Percentiles rank a stretch among this genome's conserved stretches.
phyloP scores from a whole-genome alignment of 2,329 filamentous ascomycete genomes.

The Exophiala aquamarina region DNA sequence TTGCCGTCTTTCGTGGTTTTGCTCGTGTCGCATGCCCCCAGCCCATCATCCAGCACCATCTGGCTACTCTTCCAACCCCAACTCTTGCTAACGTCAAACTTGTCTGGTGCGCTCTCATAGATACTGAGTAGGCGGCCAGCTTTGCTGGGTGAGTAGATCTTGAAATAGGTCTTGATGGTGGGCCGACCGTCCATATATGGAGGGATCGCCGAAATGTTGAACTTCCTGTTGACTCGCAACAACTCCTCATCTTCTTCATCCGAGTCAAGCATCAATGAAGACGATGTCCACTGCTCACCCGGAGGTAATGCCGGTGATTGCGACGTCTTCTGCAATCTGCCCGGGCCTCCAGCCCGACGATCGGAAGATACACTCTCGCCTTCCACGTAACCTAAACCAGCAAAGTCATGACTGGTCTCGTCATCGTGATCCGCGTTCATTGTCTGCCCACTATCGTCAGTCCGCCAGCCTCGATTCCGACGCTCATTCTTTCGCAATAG shows the following conservation, averaged over 20 bases:
- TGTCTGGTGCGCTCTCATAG: slow-evolving; percentile 59
- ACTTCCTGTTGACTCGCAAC: slow-evolving; percentile 28
- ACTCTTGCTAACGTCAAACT: slow-evolving; percentile 60
- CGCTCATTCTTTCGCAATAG: slow-evolving; percentile 41
- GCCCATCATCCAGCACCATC: slow-evolving; percentile 86
- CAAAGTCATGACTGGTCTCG: slow-evolving; percentile 14
- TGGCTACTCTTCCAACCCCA: slow-evolving; percentile 64
- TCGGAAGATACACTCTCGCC: slow-evolving; percentile 27
- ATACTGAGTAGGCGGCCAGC: slow-evolving; percentile 59
- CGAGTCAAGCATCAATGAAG: slow-evolving; percentile 26
- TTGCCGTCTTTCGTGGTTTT: slow-evolving; percentile 46
- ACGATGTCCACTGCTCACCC: not conserved
- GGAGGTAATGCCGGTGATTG: slow-evolving; percentile 24
- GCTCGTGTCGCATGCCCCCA: slow-evolving; percentile 62
- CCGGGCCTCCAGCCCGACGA: slow-evolving; percentile 24
- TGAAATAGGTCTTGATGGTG: slow-evolving; percentile 62
- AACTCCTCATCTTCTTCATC: slow-evolving; percentile 31
- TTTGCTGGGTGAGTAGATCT: slow-evolving; percentile 60
- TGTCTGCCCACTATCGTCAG: slow-evolving; percentile 32
- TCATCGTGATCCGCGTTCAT: slow-evolving; percentile 18
- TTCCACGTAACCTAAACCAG: slow-evolving; percentile 1
- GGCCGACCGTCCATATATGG: slow-evolving; percentile 56
- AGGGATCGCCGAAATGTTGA: slow-evolving; percentile 46
- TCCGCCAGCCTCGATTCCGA: slow-evolving; percentile 19
- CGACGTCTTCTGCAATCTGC: slow-evolving; percentile 26